phyloP scores from a whole-genome alignment of 2,329 filamentous ascomycete genomes.

The Colletotrichum nymphaeae region DNA sequence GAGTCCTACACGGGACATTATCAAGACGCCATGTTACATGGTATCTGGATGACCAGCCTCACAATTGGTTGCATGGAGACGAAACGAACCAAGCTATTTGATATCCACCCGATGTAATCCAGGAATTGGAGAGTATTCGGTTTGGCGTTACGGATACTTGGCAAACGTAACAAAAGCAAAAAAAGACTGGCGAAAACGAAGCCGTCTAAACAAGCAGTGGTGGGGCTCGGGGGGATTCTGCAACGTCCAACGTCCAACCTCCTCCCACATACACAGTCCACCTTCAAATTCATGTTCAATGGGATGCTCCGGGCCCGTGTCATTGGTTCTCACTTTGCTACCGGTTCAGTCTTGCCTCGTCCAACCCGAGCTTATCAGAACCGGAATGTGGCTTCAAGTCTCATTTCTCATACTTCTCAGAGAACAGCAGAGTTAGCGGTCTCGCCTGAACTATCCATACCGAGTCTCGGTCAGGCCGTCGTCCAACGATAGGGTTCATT shows the following conservation, averaged over 20 bases:
- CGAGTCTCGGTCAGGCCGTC: conserved; percentile 5
- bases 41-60: neutral
- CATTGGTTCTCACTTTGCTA: too few species aligned
- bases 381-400: neutral
- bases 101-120: neutral
- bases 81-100: neutral
- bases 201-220: neutral
- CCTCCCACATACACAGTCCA: too few species aligned
- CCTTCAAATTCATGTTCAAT: too few species aligned
- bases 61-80: neutral
- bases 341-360: neutral
- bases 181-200: neutral
- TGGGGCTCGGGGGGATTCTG: too few species aligned
- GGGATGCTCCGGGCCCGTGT: too few species aligned
- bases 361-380: neutral
- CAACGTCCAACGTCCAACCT: too few species aligned
- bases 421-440: neutral
- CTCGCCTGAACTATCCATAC: conserved; percentile 11
- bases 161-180: neutral
- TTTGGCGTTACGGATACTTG: neutral
- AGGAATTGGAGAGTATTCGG: neutral
- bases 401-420: neutral
- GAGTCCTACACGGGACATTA: neutral
- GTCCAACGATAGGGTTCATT: neutral
- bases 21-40: neutral